These are phyloP conservation scores for Cystobasidium sp. DNA, from an alignment of 1,284 basidiomycete species.

Conservation along the genomic window DNA sequence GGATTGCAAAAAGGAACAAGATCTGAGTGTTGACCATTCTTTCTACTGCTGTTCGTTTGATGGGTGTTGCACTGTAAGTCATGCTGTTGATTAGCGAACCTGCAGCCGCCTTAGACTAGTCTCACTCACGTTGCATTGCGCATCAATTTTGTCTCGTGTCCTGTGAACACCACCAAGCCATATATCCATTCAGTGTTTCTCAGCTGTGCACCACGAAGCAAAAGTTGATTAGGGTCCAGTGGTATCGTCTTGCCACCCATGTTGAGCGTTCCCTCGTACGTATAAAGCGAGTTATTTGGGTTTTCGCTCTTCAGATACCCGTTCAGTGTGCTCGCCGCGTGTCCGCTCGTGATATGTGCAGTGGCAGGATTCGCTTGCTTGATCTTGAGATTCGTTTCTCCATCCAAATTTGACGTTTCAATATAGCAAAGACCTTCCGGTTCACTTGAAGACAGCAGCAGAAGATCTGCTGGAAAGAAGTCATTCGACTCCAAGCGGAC, in stretches of 20 bases:
- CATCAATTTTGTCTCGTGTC: constrained; percentile 99
- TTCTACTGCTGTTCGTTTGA: constrained; percentile 96
- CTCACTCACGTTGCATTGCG: constrained; percentile 79
- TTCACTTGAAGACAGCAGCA: constrained; percentile 86
- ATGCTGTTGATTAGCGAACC: neutral
- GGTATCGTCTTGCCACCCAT: constrained; percentile 74
- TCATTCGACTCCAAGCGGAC: constrained; percentile 88
- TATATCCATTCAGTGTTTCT: constrained; percentile 97
- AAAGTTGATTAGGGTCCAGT: constrained; percentile 90
- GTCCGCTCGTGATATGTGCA: constrained; percentile 74
- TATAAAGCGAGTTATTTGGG: constrained; percentile 96
- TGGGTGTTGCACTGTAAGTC: constrained; percentile 75
- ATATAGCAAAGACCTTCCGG: constrained; percentile 97
- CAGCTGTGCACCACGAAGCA: constrained; percentile 92
- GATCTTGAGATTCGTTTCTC: constrained; percentile 98
- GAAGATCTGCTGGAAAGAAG: constrained; percentile 93
- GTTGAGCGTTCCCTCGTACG: constrained; percentile 73
- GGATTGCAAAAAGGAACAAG: constrained; percentile 88
- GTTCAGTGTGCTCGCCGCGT: constrained; percentile 71
- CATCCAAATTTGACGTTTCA: constrained; percentile 96
- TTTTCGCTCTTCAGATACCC: constrained; percentile 91
- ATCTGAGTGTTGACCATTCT: constrained; percentile 96
- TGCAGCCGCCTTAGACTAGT: too few species aligned
- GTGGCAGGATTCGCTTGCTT: constrained; percentile 92
- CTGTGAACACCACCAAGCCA: constrained; percentile 91